Evolutionary conservation across 768 basidiomycete species (phyloP).

Genomic region (Cystobasidium onofrii): DNA sequence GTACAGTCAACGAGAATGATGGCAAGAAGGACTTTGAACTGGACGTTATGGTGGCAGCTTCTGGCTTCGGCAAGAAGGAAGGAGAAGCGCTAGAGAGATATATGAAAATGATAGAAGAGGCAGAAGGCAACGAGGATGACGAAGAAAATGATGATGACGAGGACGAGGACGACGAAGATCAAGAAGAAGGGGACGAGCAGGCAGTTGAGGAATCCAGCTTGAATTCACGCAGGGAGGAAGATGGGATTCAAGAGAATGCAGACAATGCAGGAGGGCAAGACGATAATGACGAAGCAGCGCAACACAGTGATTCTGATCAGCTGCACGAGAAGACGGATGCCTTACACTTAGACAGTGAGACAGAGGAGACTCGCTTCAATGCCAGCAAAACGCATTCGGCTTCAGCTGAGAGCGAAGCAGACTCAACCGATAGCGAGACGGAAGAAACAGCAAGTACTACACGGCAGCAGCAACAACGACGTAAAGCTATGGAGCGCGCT

Average conservation of each 20-base stretch:
- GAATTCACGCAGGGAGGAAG: too few relatives aligned
- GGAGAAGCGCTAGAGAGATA: conserved; percentile 48
- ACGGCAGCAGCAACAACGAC: conserved; percentile 14
- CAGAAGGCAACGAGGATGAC: conserved; percentile 35
- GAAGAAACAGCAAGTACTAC: conserved; percentile 33
- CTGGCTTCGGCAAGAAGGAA: conserved; percentile 57
- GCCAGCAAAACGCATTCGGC: conserved; percentile 37
- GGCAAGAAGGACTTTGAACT: conserved; percentile 59
- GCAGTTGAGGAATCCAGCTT: conserved; percentile 32
- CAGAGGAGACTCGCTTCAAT: conserved; percentile 47
- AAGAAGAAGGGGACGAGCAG: conserved; percentile 30
- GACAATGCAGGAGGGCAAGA: conserved; percentile 30
- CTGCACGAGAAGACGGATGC: not conserved
- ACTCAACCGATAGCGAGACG: conserved; percentile 36
- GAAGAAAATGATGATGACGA: conserved; percentile 29
- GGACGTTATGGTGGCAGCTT: conserved; percentile 87
- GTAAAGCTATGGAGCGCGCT: not conserved
- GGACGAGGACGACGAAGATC: conserved; percentile 33
- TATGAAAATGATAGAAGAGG: conserved; percentile 54
- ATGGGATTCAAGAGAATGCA: too few relatives aligned
- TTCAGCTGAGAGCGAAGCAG: conserved; percentile 29
- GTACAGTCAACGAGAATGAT: conserved; percentile 53
- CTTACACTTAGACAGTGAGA: not conserved
- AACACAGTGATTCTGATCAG: conserved; percentile 31
- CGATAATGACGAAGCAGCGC: conserved; percentile 41